Base-by-base conservation (phyloP, 1,284 basidiomycete species). In the Gymnopus androsaceus region DNA sequence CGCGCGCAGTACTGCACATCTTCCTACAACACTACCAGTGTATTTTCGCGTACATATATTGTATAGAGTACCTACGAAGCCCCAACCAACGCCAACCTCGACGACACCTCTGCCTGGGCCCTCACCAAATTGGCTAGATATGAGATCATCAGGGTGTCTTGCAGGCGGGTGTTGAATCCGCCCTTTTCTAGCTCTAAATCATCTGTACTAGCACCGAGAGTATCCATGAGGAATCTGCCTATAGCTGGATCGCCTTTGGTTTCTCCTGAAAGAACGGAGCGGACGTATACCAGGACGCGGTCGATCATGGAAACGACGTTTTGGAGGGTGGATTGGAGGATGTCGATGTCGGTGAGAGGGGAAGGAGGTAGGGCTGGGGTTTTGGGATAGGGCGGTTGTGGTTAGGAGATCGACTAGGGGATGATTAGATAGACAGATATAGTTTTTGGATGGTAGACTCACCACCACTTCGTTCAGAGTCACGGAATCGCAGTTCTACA, bases 61-160 rank as follows among this genome's bases (percentile, higher is more conserved):
- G n/a, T 25, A 42, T 42, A 9, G 6, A 19, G 8, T 17, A 31
- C 14, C 41, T 46, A 53, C 27, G 51, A 40, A 23, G 46, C 54
- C 17, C 23, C 77, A 55, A 93, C 83, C 57, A 99, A 81, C 52
- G 92, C 90, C 68, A 99, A 79, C 64, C 96, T 84, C 44, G 93
- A 85, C 3, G 94, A 92, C 40, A 98, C 86, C 73, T 98, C 95
- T 54, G 94, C 92, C 77, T 99, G 96, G 59, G 93, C 89, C 63
- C 94, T 85, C 54, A 98, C 90, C 62, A 99, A 83, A 72, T 94
- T 98, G 45, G 94, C 90, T 63, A 99, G 81, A 77, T 98, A 99
- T 42, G 93, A 92, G 55, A 98, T 86, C 88, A 95, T 96, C 62
- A 97, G 79, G 17, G 89, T 92, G 70, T 97, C 94, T 86, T 97